Base-by-base conservation (phyloP, 495 filamentous ascomycete genomes). In the Aspergillus conjunctus region DNA sequence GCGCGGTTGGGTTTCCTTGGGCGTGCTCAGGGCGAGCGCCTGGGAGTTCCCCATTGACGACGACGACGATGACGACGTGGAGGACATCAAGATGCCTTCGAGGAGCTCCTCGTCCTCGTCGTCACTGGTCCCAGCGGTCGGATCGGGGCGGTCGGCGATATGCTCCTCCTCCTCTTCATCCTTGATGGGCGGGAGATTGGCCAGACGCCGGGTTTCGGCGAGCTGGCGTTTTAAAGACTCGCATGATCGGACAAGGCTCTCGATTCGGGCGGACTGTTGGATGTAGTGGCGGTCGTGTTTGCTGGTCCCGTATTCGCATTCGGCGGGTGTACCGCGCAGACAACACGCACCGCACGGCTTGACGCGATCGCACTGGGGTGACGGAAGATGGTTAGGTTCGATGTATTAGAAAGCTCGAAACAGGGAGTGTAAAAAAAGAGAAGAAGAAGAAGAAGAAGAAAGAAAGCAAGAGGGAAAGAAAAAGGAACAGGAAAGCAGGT, bases 291-390 rank as follows among this genome's bases (percentile, higher is more conserved):
- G 69, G 45, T 69, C 69, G 17, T 63, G 60, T 44, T 71, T 69
- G 56, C 61, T 69, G 45, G 59, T 67, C 30, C 66, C 69, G 55
- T 69, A 71, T 60, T 71, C 69, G 46, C 69, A 71, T 45, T 71
- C 66, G 15, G 66, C 65, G 15, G 69, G 69, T 0, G 64, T 68
- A 7, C 69, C 69, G 37, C 69, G 69, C 2, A 69, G 51, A 58
- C 69, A 71, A 32, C 69, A 71, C 9, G 69, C 69, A 48, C 69
- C 56, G 45, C 69, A 71, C 20, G 69, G 69, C 41, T 69, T 69
- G 8, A 71, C 69, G 15, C 69, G 64, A 43, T 71, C 66, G 51
- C 69, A 71, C 69, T 71, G 49, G 31, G 20, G 12, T 18, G 44
- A 21, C 43, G n/a, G 11, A 46, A 17, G 12, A 14, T 12, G 18